Evolutionary conservation across 1,284 basidiomycete species (phyloP), one percentile per base, ranked within the genome.

Genomic region (Microbotryum lychnidis-dioicae): DNA sequence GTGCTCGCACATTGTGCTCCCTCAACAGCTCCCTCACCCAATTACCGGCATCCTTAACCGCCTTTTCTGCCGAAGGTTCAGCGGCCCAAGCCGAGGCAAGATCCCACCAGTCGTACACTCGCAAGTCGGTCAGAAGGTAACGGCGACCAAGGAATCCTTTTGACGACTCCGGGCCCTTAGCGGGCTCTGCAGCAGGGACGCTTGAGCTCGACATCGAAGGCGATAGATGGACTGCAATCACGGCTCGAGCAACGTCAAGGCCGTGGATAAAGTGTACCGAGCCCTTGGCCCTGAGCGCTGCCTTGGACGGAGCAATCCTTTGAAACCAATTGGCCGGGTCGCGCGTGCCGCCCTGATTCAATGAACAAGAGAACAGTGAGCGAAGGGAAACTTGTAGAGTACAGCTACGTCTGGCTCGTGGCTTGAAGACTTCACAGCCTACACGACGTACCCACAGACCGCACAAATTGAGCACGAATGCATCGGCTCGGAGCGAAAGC

Each of bases 51-150:
- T 61, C 60, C 7, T 62, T 52, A 14, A 65, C 80, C n/a, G 54
- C 64, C 65, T 7, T 16, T 20, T 50, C 23, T 2, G 21, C 7
- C 20, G 51, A 25, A 27, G 51, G 33, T 10, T 25, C 37, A 5
- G 33, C 6, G 18, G 46, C 53, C 60, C 65, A 84, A 4, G 80
- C 79, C 8, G 80, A 79, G 1, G 81, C 82, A 9, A 85, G 75
- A 66, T 84, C 83, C 83, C 83, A 85, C 83, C 83, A 84, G 70
- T 85, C 73, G 69, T 84, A 83, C 37, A 84, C 79, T 9, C 83
- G 77, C 20, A 77, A 75, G 68, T 86, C 83, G 9, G 80, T 82
- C 27, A 84, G 71, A 12, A 84, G 16, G 54, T 51, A 61, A 5
- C 62, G 53, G 48, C 56, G 49, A 1, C 63, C 58, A n/a, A 33